Evolutionary conservation across 2,329 filamentous ascomycete species (phyloP).

Genomic region (Mycosphaerelloides madeirae): DNA sequence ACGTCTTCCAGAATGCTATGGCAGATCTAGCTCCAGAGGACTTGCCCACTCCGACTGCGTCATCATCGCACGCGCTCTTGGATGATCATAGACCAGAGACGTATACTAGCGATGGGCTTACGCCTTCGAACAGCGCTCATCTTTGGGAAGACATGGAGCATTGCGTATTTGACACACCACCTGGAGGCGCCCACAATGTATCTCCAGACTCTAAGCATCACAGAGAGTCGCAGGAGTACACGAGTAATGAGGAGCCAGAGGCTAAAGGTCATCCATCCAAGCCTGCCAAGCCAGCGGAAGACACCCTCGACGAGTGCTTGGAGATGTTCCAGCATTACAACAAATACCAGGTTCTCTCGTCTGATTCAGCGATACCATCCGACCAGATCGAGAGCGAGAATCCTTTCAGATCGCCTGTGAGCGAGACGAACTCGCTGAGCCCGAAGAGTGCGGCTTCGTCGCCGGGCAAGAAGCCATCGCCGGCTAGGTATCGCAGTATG

Average conservation of each 20-base stretch:
- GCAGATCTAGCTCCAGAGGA: conserved; percentile 5
- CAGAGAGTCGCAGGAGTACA: background rate
- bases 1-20: conserved; percentile 17
- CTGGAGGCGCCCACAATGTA: background rate
- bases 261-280: background rate
- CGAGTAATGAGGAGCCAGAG: background rate
- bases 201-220: background rate
- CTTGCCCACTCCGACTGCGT: background rate
- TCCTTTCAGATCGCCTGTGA: conserved; percentile 1
- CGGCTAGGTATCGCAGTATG: conserved; percentile 1
- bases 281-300: background rate
- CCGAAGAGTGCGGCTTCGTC: background rate
- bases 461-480: background rate
- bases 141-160: background rate
- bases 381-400: background rate
- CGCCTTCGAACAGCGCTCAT: background rate
- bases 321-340: conserved; percentile 4
- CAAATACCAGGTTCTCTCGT: background rate
- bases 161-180: background rate
- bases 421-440: background rate
- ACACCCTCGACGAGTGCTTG: conserved; percentile 1
- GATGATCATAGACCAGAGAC: background rate
- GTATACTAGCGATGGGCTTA: background rate
- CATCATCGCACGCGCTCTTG: background rate
- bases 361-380: background rate